Base-by-base conservation (phyloP, 2,329 filamentous ascomycete genomes). In the Penicillium sp. region DNA sequence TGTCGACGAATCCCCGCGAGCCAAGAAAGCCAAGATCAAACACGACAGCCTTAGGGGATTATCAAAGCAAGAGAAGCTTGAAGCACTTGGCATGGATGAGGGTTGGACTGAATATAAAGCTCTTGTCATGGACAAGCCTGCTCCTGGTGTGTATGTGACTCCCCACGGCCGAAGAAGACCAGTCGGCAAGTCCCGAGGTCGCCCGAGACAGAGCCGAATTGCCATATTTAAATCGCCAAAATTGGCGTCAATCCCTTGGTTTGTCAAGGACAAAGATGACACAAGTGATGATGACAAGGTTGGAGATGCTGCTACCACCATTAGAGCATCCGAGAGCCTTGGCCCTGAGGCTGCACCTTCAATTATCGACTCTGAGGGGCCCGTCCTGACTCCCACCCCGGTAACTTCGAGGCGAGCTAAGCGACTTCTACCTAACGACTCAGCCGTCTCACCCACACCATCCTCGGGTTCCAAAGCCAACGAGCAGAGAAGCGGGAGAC, bases 61-160 rank as follows among this genome's bases (percentile, higher is more conserved):
- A 64, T 69, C 74, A 0, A 72, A 72, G 56, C 70, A 70, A 32
- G 74, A 77, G 50, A 72, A 63, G 39, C 65, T 77, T 2, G 70
- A 74, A 55, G 70, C 72, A 22, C 62, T 73, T 51, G 75, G 75
- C 1, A 60, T 76, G 56, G 74, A 77, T 56, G 72, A 75, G 49
- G 69, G 66, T 2, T 77, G 73, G 72, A 76, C 74, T 1, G 72
- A 75, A 55, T 76, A 76, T 54, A 74, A 63, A 32, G 65, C 72
- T 24, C 54, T 74, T 4, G 53, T 73, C 5, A 71, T 76, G 45
- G 69, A 76, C 29, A 72, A 72, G n/a, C 63, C 69, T 13, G 59
- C 55, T 4, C 66, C 73, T 13, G 76, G 77, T 10, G 66, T 78
- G 11, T 78, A 77, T 55, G 55, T 78, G 24, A 77, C 77, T 11